A percentile compares a stretch with the other conserved stretches of the same genome.
Evolutionary conservation across 2,329 filamentous ascomycete genomes (phyloP).

Genomic region (Pleochaeta shiraiana): DNA sequence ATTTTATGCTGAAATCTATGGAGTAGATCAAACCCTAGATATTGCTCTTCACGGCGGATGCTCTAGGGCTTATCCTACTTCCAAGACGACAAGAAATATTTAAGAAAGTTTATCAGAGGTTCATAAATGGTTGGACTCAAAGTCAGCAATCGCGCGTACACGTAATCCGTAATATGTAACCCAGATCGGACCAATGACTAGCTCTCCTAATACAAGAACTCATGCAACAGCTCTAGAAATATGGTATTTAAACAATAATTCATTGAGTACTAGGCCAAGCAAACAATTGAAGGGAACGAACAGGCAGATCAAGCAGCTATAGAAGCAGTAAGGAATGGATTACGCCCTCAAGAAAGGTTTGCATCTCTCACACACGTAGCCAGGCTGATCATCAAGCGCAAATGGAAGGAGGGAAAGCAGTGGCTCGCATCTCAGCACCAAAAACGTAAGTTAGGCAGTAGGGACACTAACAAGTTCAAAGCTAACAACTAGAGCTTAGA

Average conservation of each 20-base stretch:
- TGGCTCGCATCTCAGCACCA: background rate
- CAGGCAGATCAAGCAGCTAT: background rate
- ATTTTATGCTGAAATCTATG: constrained; percentile 3
- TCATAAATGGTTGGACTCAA: background rate
- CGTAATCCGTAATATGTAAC: background rate
- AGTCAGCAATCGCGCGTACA: background rate
- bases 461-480: background rate
- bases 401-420: background rate
- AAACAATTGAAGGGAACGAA: background rate
- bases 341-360: background rate
- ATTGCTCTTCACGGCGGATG: background rate
- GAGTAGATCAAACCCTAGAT: background rate
- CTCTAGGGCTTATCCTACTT: background rate
- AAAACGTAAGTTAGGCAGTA: background rate
- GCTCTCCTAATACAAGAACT: background rate
- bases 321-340: background rate
- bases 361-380: background rate
- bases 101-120: background rate
- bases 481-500: background rate
- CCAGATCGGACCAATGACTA: background rate
- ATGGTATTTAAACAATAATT: background rate
- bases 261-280: background rate
- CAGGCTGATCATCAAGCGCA: background rate
- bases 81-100: background rate
- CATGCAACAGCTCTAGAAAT: background rate